Conservation (phyloP, 2,329 filamentous ascomycete species). For the Dactylonectria macrodidyma region DNA sequence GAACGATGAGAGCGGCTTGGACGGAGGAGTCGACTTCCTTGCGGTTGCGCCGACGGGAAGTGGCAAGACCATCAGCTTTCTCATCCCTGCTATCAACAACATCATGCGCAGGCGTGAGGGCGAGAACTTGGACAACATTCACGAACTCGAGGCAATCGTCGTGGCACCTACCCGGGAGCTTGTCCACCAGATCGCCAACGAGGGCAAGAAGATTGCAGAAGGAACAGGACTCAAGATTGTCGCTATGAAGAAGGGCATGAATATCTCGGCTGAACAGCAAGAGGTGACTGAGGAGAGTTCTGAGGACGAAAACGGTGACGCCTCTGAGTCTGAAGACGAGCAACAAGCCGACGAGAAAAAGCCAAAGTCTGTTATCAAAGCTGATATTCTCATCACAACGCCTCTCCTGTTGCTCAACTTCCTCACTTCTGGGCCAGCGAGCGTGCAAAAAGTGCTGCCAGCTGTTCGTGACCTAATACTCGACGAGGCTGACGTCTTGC, state of each 20-base stretch:
- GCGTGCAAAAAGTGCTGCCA: slow-evolving; percentile 68
- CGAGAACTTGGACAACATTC: slow-evolving; percentile 55
- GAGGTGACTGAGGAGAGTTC: slow-evolving; percentile 57
- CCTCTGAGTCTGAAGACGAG: slow-evolving; percentile 56
- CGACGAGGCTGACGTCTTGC: slow-evolving; percentile 95
- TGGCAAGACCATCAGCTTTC: slow-evolving; percentile 94
- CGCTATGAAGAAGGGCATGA: slow-evolving; percentile 89
- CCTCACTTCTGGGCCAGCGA: slow-evolving; percentile 64
- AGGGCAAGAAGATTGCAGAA: slow-evolving; percentile 84
- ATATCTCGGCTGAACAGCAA: slow-evolving; percentile 67
- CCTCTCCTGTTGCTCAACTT: slow-evolving; percentile 81
- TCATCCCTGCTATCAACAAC: slow-evolving; percentile 88
- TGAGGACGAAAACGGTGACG: slow-evolving; percentile 57
- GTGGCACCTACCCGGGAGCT: slow-evolving; percentile 86
- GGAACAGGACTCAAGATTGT: slow-evolving; percentile 86
- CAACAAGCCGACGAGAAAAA: slow-evolving; percentile 42
- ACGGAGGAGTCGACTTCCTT: slow-evolving; percentile 77
- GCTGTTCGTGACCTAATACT: slow-evolving; percentile 83
- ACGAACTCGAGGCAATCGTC: slow-evolving; percentile 76
- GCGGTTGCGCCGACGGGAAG: slow-evolving; percentile 95
- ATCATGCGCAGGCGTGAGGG: slow-evolving; percentile 73
- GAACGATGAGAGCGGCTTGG: slow-evolving; percentile 53
- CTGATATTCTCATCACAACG: slow-evolving; percentile 60
- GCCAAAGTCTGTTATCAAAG: slow-evolving; percentile 51
- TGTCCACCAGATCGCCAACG: slow-evolving; percentile 84